phyloP scores from a whole-genome alignment of 2,329 filamentous ascomycete species.

The Cylindrodendrum hubeiense region DNA sequence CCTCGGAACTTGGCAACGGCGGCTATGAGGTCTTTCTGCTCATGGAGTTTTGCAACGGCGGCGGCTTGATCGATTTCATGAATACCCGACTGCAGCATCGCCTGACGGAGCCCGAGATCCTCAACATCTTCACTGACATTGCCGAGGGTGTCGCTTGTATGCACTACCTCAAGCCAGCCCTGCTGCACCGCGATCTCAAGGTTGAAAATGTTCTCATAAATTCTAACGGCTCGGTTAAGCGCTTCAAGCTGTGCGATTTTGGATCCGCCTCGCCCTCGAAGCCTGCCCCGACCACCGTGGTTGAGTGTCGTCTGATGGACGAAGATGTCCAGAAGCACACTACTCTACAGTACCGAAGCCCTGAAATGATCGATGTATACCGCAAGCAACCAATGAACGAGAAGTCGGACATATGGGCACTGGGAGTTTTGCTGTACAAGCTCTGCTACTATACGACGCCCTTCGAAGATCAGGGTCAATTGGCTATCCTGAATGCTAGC shows the following conservation, averaged over 20 bases:
- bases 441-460: slow-evolving; percentile 99
- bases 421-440: slow-evolving; percentile 96
- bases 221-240: slow-evolving; percentile 70
- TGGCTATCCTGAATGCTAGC: slow-evolving; percentile 95
- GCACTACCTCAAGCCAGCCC: slow-evolving; percentile 96
- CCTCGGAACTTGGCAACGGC: slow-evolving; percentile 90
- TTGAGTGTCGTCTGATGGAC: slow-evolving; percentile 92
- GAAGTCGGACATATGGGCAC: slow-evolving; percentile 98
- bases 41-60: slow-evolving; percentile 97
- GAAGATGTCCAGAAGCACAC: slow-evolving; percentile 98
- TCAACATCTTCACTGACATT: slow-evolving; percentile 96
- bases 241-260: slow-evolving; percentile 99
- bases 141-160: slow-evolving; percentile 97
- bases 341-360: slow-evolving; percentile 95
- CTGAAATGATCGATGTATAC: slow-evolving; percentile 99
- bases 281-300: slow-evolving; percentile 85
- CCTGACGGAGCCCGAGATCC: slow-evolving; percentile 95
- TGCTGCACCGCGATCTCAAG: slow-evolving; percentile 95
- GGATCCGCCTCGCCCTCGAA: slow-evolving; percentile 88
- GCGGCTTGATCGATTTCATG: slow-evolving; percentile 99
- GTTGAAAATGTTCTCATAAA: slow-evolving; percentile 98
- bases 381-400: slow-evolving; percentile 96
- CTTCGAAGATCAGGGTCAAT: slow-evolving; percentile 97
- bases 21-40: slow-evolving; percentile 98
- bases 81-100: slow-evolving; percentile 97